These are phyloP conservation scores for Phialophora macrospora DNA, from an alignment of 2,329 filamentous ascomycete species.

Conservation along the genomic window DNA sequence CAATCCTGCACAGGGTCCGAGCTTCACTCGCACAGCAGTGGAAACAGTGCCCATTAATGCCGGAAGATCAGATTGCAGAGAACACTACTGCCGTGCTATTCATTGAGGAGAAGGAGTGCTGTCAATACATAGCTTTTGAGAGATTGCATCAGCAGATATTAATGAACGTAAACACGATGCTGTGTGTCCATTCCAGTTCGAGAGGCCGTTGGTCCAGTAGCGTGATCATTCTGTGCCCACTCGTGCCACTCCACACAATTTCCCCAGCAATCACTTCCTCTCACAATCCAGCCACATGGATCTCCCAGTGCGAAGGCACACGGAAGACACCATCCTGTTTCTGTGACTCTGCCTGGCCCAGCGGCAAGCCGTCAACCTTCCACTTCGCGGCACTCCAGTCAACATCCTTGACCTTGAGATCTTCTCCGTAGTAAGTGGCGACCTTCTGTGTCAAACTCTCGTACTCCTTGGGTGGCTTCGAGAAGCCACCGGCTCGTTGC, in stretches of 20 bases:
- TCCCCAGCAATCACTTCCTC: background rate
- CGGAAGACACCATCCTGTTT: constrained; percentile 17
- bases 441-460: constrained; percentile 39
- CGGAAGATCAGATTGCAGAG: background rate
- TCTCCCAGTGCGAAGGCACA: constrained; percentile 15
- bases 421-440: constrained; percentile 26
- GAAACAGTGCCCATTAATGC: background rate
- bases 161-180: background rate
- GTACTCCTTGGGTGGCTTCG: constrained; percentile 56
- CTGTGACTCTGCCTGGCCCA: constrained; percentile 52
- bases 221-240: no score
- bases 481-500: constrained; percentile 49
- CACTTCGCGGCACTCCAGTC: constrained; percentile 56
- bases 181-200: background rate
- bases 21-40: no score
- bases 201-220: background rate
- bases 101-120: no score
- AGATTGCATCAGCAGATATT: background rate
- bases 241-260: background rate
- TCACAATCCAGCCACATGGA: constrained; percentile 6
- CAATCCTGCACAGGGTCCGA: background rate
- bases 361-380: constrained; percentile 52
- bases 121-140: background rate
- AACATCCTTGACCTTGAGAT: constrained; percentile 45
- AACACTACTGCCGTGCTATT: background rate